phyloP scores from a whole-genome alignment of 257 asterid genomes.

The Capsicum chinense region DNA sequence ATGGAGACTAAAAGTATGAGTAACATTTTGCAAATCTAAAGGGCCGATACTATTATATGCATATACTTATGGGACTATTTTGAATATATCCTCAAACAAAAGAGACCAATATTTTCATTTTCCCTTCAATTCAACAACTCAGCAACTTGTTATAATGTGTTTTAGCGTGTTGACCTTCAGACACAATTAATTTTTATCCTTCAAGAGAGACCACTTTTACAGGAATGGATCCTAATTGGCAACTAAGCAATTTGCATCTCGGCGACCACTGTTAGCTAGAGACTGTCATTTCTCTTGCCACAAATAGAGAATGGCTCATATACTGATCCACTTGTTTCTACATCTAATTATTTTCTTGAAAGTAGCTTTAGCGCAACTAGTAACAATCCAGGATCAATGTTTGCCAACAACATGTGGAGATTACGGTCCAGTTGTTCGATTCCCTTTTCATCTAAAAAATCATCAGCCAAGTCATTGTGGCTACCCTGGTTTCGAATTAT shows the following conservation, averaged over 20 bases:
- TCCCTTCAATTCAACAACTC: background rate
- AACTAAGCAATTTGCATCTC: background rate
- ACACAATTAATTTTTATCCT: background rate
- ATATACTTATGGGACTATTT: background rate
- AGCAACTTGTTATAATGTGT: background rate
- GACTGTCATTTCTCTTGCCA: background rate
- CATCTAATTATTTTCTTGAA: background rate
- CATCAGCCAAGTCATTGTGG: constrained; percentile 35
- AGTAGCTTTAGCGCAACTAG: background rate
- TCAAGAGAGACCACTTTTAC: background rate
- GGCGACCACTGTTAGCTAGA: background rate
- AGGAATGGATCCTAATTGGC: background rate
- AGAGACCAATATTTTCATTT: background rate
- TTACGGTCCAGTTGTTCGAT: constrained; percentile 60
- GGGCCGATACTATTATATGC: background rate
- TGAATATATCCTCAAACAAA: background rate
- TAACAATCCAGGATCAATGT: constrained; percentile 62
- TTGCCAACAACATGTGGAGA: constrained; percentile 56
- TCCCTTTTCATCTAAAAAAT: constrained; percentile 57
- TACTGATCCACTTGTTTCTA: constrained; percentile 12
- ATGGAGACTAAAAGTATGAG: background rate
- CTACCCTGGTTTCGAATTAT: constrained; percentile 40
- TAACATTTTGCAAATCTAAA: background rate
- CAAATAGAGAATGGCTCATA: constrained; percentile 15
- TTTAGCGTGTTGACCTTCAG: background rate